phyloP scores from a whole-genome alignment of 108 stramenopile genomes.

The Asterionellopsis glacialis region DNA sequence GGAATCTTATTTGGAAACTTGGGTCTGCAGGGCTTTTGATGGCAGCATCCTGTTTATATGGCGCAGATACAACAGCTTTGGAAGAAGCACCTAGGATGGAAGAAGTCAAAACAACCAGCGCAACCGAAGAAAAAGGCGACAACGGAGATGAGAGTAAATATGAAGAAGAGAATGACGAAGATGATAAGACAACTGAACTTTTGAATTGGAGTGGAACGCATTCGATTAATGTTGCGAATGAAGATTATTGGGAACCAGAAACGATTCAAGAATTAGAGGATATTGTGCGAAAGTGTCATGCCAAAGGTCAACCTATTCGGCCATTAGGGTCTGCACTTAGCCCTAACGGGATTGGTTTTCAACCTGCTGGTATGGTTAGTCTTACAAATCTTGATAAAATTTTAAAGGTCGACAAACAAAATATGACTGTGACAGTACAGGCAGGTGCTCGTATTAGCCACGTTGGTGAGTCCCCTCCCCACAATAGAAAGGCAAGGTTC shows the following conservation, averaged over 20 bases:
- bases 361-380: slow-evolving; percentile 70
- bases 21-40: no score
- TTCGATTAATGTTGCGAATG: slow-evolving; percentile 42
- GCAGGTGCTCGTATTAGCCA: slow-evolving; percentile 89
- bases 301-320: slow-evolving; percentile 55
- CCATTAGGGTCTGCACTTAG: slow-evolving; percentile 93
- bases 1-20: no score
- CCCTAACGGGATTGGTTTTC: slow-evolving; percentile 92
- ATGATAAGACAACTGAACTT: slow-evolving; percentile 51
- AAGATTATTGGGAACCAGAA: slow-evolving; percentile 75
- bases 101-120: no score
- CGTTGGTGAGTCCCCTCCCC: slow-evolving; percentile 47
- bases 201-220: slow-evolving; percentile 90
- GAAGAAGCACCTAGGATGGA: no score
- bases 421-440: slow-evolving; percentile 88
- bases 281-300: slow-evolving; percentile 58
- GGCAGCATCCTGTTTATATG: no score
- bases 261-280: slow-evolving; percentile 48
- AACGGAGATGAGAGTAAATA: no score
- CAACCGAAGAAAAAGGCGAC: no score
- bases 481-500: slow-evolving; percentile 41
- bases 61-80: no score
- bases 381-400: slow-evolving; percentile 85
- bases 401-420: slow-evolving; percentile 62
- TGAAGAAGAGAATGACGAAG: slow-evolving; percentile 9